These are phyloP conservation scores for Avena insularis DNA, from an alignment of 176 grass and related monocot genomes.

Conservation along the genomic window DNA sequence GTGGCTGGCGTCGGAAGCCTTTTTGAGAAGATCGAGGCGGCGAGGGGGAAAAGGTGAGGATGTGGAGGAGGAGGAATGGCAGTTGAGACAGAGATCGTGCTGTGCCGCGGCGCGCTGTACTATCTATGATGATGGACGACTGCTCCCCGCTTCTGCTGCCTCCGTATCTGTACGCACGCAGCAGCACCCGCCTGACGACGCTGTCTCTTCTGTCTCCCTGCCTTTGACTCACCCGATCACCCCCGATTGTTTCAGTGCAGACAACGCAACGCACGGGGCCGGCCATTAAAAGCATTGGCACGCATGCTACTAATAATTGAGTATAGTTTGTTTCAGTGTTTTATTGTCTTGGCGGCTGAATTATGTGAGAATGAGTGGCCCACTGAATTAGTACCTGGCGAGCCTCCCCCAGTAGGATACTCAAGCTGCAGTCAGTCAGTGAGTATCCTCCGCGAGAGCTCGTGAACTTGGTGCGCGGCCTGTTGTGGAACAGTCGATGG, in stretches of 20 bases:
- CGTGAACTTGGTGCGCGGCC: not conserved
- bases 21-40: slow-evolving; percentile 2
- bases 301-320: not conserved
- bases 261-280: not conserved
- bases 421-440: not conserved
- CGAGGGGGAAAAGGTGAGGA: not conserved
- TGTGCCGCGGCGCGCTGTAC: not conserved
- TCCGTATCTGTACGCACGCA: not conserved
- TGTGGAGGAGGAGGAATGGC: not conserved
- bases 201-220: not conserved
- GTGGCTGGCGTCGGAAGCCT: not conserved
- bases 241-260: not conserved
- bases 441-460: not conserved
- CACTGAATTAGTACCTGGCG: not conserved
- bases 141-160: not conserved
- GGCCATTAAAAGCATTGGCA: not conserved
- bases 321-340: no score
- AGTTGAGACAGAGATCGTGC: not conserved
- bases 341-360: not conserved
- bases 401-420: not conserved
- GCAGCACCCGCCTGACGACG: not conserved
- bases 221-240: slow-evolving; percentile 36
- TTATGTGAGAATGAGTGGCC: slow-evolving; percentile 37
- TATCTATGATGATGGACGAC: slow-evolving; percentile 23
- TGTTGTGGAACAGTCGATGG: not conserved